Percentiles rank a stretch among this genome's conserved stretches.
Conservation (phyloP, 2,329 filamentous ascomycete genomes). For the Pestalotiopsis sp. region DNA sequence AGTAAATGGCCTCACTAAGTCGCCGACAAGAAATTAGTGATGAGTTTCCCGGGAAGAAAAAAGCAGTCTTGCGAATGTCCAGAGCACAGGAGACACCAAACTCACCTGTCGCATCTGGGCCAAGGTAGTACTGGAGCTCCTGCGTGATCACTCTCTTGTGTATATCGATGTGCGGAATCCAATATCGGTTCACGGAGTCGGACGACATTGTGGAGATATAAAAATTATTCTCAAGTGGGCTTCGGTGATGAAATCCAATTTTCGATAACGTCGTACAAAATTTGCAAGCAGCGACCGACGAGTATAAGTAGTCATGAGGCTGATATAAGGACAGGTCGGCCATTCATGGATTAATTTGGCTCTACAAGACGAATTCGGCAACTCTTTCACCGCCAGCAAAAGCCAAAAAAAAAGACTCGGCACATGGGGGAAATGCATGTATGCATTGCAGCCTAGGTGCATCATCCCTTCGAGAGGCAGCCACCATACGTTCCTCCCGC, state of each 20-base stretch:
- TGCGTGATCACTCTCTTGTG: constrained; percentile 63
- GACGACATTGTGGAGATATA: constrained; percentile 26
- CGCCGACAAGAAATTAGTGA: not conserved
- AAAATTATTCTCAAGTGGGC: not conserved
- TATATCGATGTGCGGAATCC: constrained; percentile 62
- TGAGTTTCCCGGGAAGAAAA: not conserved
- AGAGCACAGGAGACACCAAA: not conserved
- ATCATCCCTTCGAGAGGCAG: constrained; percentile 1
- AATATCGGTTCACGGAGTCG: constrained; percentile 58
- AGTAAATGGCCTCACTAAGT: constrained; percentile 54
- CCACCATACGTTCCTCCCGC: constrained; percentile 8
- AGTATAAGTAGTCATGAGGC: not conserved
- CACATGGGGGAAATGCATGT: not conserved
- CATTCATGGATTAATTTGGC: not conserved
- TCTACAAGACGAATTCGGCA: constrained; percentile 1
- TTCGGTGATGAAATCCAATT: not conserved
- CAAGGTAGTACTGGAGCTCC: constrained; percentile 61
- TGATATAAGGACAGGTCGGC: not conserved
- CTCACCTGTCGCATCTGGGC: constrained; percentile 52
- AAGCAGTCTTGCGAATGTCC: not conserved
- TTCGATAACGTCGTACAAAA: not conserved
- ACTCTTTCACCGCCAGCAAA: constrained; percentile 7
- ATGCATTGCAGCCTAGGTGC: constrained; percentile 13
- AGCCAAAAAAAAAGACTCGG: not conserved
- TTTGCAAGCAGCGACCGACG: not conserved